Base-by-base conservation (phyloP, 1,284 basidiomycete species). In the Gomphus sp. region DNA sequence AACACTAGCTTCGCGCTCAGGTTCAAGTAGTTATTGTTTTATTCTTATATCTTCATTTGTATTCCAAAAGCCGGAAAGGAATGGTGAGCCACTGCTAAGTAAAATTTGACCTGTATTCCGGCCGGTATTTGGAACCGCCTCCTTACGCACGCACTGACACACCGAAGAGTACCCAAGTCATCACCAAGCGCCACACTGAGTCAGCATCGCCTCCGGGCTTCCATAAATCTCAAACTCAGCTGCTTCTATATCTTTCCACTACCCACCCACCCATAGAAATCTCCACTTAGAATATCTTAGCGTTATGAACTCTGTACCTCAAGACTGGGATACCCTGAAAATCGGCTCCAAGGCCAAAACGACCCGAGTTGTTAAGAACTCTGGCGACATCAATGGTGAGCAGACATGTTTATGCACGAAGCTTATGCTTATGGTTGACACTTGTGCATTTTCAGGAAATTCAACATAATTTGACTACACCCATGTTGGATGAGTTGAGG, bases 321-420 rank as follows among this genome's bases (percentile, higher is more conserved):
- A 59, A 34, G 85, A 90, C 45, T 89, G 86, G 87, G 87, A 91
- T 62, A 71, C 70, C 66, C 87, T 88, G 70, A 74, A 75, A 58
- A 92, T 95, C 65, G 92, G 93, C 61, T 78, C 69, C 68, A 91
- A 84, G 69, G 79, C 80, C 63, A 80, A 82, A 63, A 79, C 79
- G 6, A 77, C 87, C 14, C 87, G 85, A 68, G 87, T 90, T 60
- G 74, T 87, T 43, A 84, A 81, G 70, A 89, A 80, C 61, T 70
- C 80, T 51, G 76, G 83, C 3, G 87, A 88, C 65, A 63, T 91
- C 61, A 91, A 91, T 68, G 85, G 89, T 89, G 71, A 49, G 28
- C 36, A 16, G 59, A 28, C 25, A 8, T 25, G 7, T 22, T 16
- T 43, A 31, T 31, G 28, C 28, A 31, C 28, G 28, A 5, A 31